Evolutionary conservation across 352 stramenopile genomes (phyloP).

Genomic region (Globisporangium perplexum): DNA sequence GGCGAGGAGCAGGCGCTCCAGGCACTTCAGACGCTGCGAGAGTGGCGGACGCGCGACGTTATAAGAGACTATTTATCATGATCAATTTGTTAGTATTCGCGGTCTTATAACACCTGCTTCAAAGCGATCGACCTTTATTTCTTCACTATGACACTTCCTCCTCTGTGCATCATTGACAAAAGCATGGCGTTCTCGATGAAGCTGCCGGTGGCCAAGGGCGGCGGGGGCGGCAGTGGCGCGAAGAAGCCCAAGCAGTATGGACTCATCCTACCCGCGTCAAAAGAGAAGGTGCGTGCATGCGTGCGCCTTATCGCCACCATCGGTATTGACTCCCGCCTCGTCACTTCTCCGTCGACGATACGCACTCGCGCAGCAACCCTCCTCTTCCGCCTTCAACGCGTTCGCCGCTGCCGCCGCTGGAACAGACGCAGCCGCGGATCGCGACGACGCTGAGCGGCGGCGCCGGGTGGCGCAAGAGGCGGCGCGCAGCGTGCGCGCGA

Average conservation of each 20-base stretch:
- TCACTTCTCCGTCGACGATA: no score
- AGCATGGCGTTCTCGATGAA: conserved; percentile 32
- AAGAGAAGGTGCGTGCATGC: conserved; percentile 8
- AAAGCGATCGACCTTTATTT: no score
- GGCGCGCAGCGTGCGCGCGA: conserved; percentile 42
- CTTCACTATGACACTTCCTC: no score
- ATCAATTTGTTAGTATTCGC: no score
- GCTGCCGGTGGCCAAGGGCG: conserved; percentile 18
- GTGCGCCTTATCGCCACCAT: no score
- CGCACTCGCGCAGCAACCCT: neutral
- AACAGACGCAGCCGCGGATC: neutral
- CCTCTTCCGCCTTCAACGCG: conserved; percentile 12
- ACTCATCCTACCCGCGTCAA: conserved; percentile 13
- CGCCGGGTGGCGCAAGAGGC: conserved; percentile 41
- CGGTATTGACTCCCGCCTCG: no score
- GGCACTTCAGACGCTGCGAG: no score
- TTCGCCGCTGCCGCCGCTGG: conserved; percentile 1
- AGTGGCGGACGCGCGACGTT: no score
- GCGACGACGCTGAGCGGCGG: neutral
- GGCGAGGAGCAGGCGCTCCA: no score
- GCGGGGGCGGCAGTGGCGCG: neutral
- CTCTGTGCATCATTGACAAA: no score
- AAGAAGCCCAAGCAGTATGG: conserved; percentile 17
- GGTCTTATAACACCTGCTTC: no score
- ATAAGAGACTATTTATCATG: no score